Evolutionary conservation across 768 basidiomycete species (phyloP).

Genomic region (Phlebiopsis flavidoalba): DNA sequence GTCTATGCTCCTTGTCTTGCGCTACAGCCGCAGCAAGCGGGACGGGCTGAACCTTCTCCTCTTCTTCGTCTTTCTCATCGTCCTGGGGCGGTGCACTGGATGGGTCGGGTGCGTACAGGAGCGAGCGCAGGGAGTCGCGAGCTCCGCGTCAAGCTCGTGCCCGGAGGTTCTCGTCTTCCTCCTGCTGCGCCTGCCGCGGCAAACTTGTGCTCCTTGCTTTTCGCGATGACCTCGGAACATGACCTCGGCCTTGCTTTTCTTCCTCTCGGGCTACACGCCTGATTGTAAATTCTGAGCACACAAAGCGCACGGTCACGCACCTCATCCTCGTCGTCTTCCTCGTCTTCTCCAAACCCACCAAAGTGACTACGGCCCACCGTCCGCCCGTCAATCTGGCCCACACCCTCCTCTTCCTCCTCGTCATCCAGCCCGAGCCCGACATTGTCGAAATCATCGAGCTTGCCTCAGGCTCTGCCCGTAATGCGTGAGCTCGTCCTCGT

Average conservation of each 20-base stretch:
- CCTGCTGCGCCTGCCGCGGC: slow-evolving; percentile 85
- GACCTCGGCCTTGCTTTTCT: slow-evolving; percentile 92
- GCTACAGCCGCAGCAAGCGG: neutral
- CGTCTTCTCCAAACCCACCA: slow-evolving; percentile 75
- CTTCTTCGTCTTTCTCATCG: neutral
- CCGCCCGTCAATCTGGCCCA: slow-evolving; percentile 64
- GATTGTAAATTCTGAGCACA: neutral
- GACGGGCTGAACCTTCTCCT: neutral
- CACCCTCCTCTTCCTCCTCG: slow-evolving; percentile 44
- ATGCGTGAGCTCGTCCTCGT: slow-evolving; percentile 87
- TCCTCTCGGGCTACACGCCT: slow-evolving; percentile 58
- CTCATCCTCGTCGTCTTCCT: slow-evolving; percentile 44
- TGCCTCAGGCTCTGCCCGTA: slow-evolving; percentile 86
- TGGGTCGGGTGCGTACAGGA: slow-evolving; percentile 58
- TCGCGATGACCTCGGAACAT: slow-evolving; percentile 98
- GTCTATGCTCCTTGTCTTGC: slow-evolving; percentile 31
- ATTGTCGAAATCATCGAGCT: slow-evolving; percentile 79
- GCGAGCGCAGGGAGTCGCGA: slow-evolving; percentile 70
- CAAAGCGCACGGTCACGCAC: slow-evolving; percentile 14
- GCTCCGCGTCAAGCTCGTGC: slow-evolving; percentile 79
- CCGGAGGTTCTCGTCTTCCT: slow-evolving; percentile 80
- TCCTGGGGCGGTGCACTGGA: slow-evolving; percentile 25
- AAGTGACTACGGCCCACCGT: slow-evolving; percentile 73
- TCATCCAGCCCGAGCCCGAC: slow-evolving; percentile 54
- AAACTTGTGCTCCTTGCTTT: slow-evolving; percentile 94